Conservation (phyloP, 83 land plant species). For the Larix sibirica region DNA sequence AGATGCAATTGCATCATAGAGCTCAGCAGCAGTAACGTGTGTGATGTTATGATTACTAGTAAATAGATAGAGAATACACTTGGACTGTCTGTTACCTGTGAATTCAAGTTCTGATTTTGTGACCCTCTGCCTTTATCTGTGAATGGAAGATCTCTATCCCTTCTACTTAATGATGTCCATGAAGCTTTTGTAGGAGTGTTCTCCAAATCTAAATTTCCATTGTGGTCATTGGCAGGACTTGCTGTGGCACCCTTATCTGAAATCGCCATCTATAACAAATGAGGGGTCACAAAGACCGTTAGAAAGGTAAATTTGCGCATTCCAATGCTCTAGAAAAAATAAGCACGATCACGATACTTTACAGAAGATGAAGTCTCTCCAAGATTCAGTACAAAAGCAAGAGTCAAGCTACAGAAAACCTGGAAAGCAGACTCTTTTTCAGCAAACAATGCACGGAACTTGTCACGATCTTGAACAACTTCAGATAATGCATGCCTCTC, state of each 20-base stretch:
- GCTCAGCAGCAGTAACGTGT: neutral
- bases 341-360: neutral
- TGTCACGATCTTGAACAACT: conserved; percentile 57
- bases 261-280: neutral
- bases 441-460: conserved; percentile 42
- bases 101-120: conserved; percentile 10
- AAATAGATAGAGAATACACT: neutral
- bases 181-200: conserved; percentile 6
- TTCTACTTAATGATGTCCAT: neutral
- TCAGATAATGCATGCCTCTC: conserved; percentile 65
- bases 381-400: neutral
- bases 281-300: neutral
- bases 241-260: neutral
- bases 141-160: conserved; percentile 10
- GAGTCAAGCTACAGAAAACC: conserved; percentile 30
- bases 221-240: neutral
- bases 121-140: conserved; percentile 12
- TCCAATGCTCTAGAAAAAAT: neutral
- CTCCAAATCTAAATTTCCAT: neutral
- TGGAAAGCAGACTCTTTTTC: conserved; percentile 81
- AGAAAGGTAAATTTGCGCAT: neutral
- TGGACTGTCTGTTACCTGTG: conserved; percentile 5
- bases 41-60: too few relatives aligned
- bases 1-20: neutral
- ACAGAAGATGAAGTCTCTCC: conserved; percentile 2